phyloP scores from a whole-genome alignment of 306 rosid genomes.

The Citrullus mucosospermus region DNA sequence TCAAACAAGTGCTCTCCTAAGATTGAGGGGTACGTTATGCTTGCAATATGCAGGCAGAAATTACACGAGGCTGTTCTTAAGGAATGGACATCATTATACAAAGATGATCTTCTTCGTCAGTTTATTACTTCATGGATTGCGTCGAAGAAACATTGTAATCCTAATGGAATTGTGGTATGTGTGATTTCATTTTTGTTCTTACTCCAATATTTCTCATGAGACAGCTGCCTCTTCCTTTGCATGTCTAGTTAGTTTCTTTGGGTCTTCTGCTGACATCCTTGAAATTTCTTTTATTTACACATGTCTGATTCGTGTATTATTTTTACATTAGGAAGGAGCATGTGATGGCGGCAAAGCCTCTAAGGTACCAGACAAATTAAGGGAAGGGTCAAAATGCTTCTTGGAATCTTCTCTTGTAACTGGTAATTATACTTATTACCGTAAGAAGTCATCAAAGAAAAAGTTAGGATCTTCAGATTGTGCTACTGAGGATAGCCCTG shows the following conservation, averaged over 20 bases:
- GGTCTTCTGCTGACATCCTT: slow-evolving; percentile 12
- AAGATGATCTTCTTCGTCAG: slow-evolving; percentile 29
- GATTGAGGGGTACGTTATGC: slow-evolving; percentile 59
- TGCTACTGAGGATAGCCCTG: slow-evolving; percentile 19
- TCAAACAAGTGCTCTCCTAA: slow-evolving; percentile 41
- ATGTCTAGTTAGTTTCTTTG: neutral
- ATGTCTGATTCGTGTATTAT: neutral
- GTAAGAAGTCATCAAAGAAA: slow-evolving; percentile 42
- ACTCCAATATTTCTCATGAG: neutral
- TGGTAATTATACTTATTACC: slow-evolving; percentile 42
- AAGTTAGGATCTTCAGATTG: slow-evolving; percentile 21
- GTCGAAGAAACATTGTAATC: slow-evolving; percentile 27
- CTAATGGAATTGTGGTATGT: slow-evolving; percentile 34
- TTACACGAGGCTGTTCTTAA: slow-evolving; percentile 55
- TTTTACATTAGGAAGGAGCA: slow-evolving; percentile 31
- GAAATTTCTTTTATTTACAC: slow-evolving; percentile 6
- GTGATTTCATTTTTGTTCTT: slow-evolving; percentile 5
- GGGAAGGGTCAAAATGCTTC: slow-evolving; percentile 19
- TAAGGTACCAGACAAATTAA: slow-evolving; percentile 17
- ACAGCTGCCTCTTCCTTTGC: slow-evolving; percentile 1
- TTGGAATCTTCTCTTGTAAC: slow-evolving; percentile 23
- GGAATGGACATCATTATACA: slow-evolving; percentile 41
- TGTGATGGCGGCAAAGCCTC: slow-evolving; percentile 11
- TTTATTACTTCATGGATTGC: slow-evolving; percentile 24
- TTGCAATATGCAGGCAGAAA: slow-evolving; percentile 70